Evolutionary conservation across 495 filamentous ascomycete genomes (phyloP).

Genomic region (Sabuloglossum arenarium): DNA sequence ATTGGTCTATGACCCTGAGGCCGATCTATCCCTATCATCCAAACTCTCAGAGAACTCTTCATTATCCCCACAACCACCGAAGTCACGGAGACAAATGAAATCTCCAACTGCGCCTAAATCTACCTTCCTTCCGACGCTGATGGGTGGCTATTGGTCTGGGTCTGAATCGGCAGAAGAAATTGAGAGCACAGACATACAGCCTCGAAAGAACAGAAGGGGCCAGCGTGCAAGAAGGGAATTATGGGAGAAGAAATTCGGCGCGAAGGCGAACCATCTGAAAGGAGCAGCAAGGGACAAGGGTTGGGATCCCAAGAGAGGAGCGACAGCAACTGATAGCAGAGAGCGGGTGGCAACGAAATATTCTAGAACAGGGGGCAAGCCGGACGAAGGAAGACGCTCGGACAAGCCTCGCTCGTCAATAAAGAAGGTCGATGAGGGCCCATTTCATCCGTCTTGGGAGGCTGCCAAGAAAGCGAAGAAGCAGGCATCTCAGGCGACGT

Average conservation of each 20-base stretch:
- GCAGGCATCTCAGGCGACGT: slow-evolving; percentile 35
- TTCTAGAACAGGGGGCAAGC: slow-evolving; percentile 8
- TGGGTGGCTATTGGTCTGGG: slow-evolving; percentile 77
- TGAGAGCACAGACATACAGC: slow-evolving; percentile 17
- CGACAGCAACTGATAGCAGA: background rate
- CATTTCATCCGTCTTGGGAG: slow-evolving; percentile 86
- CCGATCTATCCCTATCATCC: background rate
- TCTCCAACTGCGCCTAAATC: slow-evolving; percentile 17
- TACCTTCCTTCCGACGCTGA: slow-evolving; percentile 69
- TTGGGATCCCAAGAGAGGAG: slow-evolving; percentile 28
- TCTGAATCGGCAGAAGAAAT: slow-evolving; percentile 37
- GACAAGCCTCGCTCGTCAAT: background rate
- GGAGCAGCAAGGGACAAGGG: slow-evolving; percentile 23
- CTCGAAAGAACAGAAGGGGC: slow-evolving; percentile 64
- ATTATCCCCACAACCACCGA: background rate
- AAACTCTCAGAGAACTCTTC: background rate
- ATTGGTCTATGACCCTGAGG: background rate
- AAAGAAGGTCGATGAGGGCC: slow-evolving; percentile 23
- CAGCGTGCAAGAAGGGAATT: slow-evolving; percentile 69
- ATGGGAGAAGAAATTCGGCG: slow-evolving; percentile 83
- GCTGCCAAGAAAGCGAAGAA: slow-evolving; percentile 76
- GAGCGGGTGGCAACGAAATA: background rate
- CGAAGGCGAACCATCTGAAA: slow-evolving; percentile 51
- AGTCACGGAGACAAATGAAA: slow-evolving; percentile 7
- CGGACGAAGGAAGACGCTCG: background rate